A percentile compares a stretch with the other conserved stretches of the same genome.
Conservation (phyloP, 345 rosid genomes). For the Hirschfeldia incana region DNA sequence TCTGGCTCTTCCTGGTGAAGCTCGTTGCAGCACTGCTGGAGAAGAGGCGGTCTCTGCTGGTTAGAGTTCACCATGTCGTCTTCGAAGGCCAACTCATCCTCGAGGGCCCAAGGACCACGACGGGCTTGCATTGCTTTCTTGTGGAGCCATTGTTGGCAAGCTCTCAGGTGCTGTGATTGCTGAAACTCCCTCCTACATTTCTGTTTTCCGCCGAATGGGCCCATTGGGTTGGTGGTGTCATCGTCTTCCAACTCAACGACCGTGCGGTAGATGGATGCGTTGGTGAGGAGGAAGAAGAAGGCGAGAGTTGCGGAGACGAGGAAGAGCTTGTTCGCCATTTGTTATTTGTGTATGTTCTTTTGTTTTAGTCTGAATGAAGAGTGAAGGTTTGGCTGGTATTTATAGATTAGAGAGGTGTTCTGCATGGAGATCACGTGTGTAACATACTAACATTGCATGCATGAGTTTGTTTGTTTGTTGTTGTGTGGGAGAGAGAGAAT, state of each 20-base stretch:
- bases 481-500: background rate
- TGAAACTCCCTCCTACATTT: conserved; percentile 27
- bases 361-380: background rate
- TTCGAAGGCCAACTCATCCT: conserved; percentile 7
- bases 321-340: conserved; percentile 37
- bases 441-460: background rate
- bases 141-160: conserved; percentile 17
- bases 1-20: conserved; percentile 5
- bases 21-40: conserved; percentile 32
- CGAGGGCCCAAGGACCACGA: background rate
- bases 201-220: background rate
- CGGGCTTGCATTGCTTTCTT: background rate
- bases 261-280: conserved; percentile 44
- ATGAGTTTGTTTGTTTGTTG: background rate
- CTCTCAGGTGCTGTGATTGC: conserved; percentile 11
- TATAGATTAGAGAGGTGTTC: background rate
- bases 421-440: conserved; percentile 32
- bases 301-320: conserved; percentile 31
- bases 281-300: conserved; percentile 31
- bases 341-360: background rate
- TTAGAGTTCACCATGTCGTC: background rate
- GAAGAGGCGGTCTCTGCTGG: background rate
- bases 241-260: conserved; percentile 34
- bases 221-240: conserved; percentile 7
- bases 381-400: background rate